phyloP scores from a whole-genome alignment of 371 early-diverging fungal genomes.

The Mucor mucedo region DNA sequence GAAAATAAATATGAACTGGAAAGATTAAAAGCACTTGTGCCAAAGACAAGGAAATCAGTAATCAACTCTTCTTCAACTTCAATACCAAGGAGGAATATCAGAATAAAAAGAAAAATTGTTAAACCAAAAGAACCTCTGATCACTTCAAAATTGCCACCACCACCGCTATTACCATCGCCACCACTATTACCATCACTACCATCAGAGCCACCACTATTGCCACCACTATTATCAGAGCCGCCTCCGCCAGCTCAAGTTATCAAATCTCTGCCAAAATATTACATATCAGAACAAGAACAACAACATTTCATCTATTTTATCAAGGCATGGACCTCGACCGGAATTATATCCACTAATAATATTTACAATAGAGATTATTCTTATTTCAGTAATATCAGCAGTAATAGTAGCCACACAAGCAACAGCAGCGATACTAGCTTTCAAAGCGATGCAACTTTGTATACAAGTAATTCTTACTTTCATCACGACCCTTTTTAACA shows the following conservation, averaged over 20 bases:
- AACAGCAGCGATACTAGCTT: slow-evolving; percentile 12
- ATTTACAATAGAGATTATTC: background rate
- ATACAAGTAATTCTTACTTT: slow-evolving; percentile 17
- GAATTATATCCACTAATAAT: background rate
- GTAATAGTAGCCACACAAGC: slow-evolving; percentile 1
- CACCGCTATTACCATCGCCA: background rate
- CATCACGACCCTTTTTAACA: slow-evolving; percentile 17
- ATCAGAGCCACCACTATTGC: background rate
- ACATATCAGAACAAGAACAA: slow-evolving; percentile 23
- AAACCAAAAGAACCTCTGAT: background rate
- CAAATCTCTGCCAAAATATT: slow-evolving; percentile 2
- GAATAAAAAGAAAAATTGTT: background rate
- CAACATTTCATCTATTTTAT: slow-evolving; percentile 25
- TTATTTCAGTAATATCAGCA: slow-evolving; percentile 4
- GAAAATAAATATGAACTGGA: slow-evolving; percentile 26
- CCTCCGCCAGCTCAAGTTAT: background rate
- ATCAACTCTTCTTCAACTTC: slow-evolving; percentile 5
- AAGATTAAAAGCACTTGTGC: slow-evolving; percentile 32
- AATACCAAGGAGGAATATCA: background rate
- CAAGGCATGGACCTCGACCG: slow-evolving; percentile 24
- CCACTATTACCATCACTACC: background rate
- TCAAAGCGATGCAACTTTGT: background rate
- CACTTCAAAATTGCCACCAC: background rate
- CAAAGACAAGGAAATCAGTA: slow-evolving; percentile 25
- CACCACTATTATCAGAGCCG: background rate